Percentiles rank a stretch among this genome's conserved stretches.
These are phyloP conservation scores for Metarhizium brunneum DNA, from an alignment of 2,329 filamentous ascomycete species.

Conservation along the genomic window DNA sequence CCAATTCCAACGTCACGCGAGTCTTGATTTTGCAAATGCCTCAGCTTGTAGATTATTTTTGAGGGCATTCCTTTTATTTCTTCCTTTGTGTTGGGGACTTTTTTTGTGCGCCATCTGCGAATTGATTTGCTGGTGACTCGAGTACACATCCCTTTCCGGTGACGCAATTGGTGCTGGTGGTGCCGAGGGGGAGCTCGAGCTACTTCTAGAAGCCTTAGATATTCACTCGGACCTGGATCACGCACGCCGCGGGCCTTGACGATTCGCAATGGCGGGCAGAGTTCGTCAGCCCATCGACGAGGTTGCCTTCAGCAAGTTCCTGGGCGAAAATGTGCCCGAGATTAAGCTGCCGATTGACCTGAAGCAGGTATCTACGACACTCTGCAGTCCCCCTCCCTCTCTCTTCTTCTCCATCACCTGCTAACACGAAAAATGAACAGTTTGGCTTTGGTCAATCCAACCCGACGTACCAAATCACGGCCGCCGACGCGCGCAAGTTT, in stretches of 20 bases:
- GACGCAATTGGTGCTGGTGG: neutral
- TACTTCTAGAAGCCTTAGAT: too few species aligned
- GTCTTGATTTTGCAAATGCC: neutral
- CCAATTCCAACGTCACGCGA: too few species aligned
- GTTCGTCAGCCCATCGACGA: conserved; percentile 89
- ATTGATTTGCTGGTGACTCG: too few species aligned
- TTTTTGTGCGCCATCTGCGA: too few species aligned
- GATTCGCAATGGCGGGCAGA: conserved; percentile 61
- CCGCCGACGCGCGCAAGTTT: conserved; percentile 58
- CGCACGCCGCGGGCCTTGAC: neutral
- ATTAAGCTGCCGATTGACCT: conserved; percentile 77
- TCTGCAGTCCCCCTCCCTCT: neutral
- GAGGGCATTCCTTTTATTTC: too few species aligned
- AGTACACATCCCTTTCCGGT: neutral
- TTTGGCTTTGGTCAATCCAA: conserved; percentile 98
- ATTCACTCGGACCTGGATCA: too few species aligned
- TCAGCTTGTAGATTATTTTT: too few species aligned
- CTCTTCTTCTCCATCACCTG: neutral
- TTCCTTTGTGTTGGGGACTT: too few species aligned
- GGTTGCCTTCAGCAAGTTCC: conserved; percentile 67
- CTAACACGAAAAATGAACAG: conserved; percentile 31
- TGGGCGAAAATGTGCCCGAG: conserved; percentile 67
- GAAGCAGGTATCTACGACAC: conserved; percentile 60
- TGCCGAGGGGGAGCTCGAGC: too few species aligned
- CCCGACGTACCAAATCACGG: conserved; percentile 87